These are phyloP conservation scores for Quillaja saponaria DNA, from an alignment of 306 rosid genomes.

Conservation along the genomic window DNA sequence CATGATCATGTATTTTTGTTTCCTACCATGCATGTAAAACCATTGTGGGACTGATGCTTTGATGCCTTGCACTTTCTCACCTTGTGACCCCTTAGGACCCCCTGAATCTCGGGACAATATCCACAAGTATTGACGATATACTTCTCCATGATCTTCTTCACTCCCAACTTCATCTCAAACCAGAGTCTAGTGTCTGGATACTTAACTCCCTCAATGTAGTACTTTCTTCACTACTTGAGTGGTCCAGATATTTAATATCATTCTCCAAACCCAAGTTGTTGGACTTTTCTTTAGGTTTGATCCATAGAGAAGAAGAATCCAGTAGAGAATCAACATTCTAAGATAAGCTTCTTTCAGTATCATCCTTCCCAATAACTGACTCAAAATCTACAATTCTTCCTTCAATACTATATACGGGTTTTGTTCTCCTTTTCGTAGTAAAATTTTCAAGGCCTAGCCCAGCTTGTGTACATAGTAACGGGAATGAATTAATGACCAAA, in stretches of 20 bases:
- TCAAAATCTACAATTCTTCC: slow-evolving; percentile 94
- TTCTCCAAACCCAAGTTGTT: slow-evolving; percentile 29
- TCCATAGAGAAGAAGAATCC: slow-evolving; percentile 26
- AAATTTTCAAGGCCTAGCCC: slow-evolving; percentile 61
- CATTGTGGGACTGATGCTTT: slow-evolving; percentile 86
- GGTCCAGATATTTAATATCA: slow-evolving; percentile 29
- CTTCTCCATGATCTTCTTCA: slow-evolving; percentile 70
- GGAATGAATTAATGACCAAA: no score
- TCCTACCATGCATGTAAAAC: slow-evolving; percentile 96
- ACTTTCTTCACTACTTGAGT: slow-evolving; percentile 33
- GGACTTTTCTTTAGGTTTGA: slow-evolving; percentile 26
- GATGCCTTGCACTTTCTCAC: slow-evolving; percentile 84
- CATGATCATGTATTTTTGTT: slow-evolving; percentile 67
- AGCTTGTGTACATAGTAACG: slow-evolving; percentile 86
- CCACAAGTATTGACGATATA: slow-evolving; percentile 74
- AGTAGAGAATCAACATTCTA: slow-evolving; percentile 11
- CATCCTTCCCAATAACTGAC: slow-evolving; percentile 34
- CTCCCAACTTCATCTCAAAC: slow-evolving; percentile 75
- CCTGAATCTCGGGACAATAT: slow-evolving; percentile 83
- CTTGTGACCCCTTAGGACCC: slow-evolving; percentile 88
- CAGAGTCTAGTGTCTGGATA: slow-evolving; percentile 57
- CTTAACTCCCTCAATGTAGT: slow-evolving; percentile 41
- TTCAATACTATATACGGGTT: slow-evolving; percentile 74
- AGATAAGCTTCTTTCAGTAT: slow-evolving; percentile 20
- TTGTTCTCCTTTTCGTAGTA: slow-evolving; percentile 77